Evolutionary conservation across 2,329 filamentous ascomycete genomes (phyloP).

Genomic region (Zalaria obscura): DNA sequence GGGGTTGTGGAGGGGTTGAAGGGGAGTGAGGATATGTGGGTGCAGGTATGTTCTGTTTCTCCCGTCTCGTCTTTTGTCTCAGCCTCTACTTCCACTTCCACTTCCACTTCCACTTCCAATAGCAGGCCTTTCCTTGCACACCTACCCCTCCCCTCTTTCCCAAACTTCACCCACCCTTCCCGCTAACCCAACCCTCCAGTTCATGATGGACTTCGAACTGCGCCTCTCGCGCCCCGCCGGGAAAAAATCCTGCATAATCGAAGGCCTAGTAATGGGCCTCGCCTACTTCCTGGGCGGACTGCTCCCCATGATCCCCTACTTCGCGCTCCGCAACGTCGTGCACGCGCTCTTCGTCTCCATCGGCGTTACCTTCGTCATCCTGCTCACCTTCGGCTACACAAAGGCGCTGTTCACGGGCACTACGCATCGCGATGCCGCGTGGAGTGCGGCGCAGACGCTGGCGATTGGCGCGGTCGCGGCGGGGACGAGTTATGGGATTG

Average conservation of each 20-base stretch:
- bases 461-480: conserved; percentile 22
- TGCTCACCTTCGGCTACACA: conserved; percentile 37
- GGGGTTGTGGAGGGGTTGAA: conserved; percentile 37
- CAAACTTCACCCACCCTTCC: too few relatives aligned
- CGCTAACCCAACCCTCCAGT: conserved; percentile 14
- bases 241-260: conserved; percentile 30
- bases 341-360: conserved; percentile 35
- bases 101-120: neutral
- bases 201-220: conserved; percentile 47
- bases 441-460: conserved; percentile 21
- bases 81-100: neutral
- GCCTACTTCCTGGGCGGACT: conserved; percentile 25
- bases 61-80: neutral
- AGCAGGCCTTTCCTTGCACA: neutral
- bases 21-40: conserved; percentile 33
- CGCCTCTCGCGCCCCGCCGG: conserved; percentile 28
- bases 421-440: conserved; percentile 11
- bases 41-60: conserved; percentile 16
- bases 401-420: conserved; percentile 25
- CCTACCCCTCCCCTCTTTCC: too few relatives aligned
- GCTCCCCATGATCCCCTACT: conserved; percentile 38
- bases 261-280: conserved; percentile 24
- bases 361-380: conserved; percentile 33
- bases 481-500: conserved; percentile 22
- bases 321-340: conserved; percentile 23